These are phyloP conservation scores for Amauroascus verrucosus DNA, from an alignment of 2,329 filamentous ascomycete species.

Conservation along the genomic window DNA sequence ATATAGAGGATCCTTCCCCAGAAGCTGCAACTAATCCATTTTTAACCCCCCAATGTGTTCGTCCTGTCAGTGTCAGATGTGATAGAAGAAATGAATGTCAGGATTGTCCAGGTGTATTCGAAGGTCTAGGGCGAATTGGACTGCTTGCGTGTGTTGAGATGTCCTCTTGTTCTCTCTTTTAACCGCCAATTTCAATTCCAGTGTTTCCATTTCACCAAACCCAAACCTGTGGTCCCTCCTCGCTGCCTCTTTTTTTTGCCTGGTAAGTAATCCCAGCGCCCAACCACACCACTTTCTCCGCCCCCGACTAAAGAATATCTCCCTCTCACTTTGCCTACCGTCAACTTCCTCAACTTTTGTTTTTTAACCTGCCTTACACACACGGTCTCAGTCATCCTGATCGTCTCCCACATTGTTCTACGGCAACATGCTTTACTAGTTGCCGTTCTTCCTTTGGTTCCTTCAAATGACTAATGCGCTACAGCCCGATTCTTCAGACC, in stretches of 20 bases:
- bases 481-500: background rate
- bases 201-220: slow-evolving; percentile 1
- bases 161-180: slow-evolving; percentile 1
- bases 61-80: background rate
- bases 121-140: slow-evolving; percentile 7
- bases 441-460: background rate
- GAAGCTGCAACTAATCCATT: background rate
- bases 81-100: background rate
- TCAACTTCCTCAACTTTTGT: background rate
- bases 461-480: slow-evolving; percentile 9
- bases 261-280: slow-evolving; percentile 8
- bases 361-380: background rate
- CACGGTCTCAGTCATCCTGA: background rate
- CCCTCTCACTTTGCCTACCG: background rate
- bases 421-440: background rate
- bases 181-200: too few species aligned
- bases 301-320: background rate
- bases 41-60: background rate
- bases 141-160: background rate
- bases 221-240: slow-evolving; percentile 1
- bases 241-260: background rate
- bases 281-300: slow-evolving; percentile 12
- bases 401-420: background rate
- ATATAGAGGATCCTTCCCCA: slow-evolving; percentile 6
- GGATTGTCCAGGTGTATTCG: background rate